phyloP scores from a whole-genome alignment of 2,329 filamentous ascomycete species.

The Daldinia sp. region DNA sequence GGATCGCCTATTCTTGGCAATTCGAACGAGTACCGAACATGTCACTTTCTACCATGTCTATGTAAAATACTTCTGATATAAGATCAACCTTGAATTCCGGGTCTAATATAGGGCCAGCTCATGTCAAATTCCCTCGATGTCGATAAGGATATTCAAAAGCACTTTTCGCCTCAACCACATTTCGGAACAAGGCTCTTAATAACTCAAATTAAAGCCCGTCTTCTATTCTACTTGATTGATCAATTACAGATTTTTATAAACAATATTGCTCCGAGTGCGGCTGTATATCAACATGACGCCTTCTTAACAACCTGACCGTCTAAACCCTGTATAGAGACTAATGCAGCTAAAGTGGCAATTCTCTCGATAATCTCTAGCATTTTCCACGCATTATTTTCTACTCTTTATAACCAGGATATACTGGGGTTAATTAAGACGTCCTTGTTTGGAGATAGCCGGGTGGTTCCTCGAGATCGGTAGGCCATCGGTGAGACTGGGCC shows the following conservation, averaged over 20 bases:
- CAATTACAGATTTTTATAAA: constrained; percentile 24
- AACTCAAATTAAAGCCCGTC: constrained; percentile 26
- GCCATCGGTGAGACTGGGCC: constrained; percentile 45
- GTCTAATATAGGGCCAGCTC: constrained; percentile 43
- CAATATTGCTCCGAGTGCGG: constrained; percentile 39
- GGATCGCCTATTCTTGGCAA: constrained; percentile 61
- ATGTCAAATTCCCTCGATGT: constrained; percentile 45
- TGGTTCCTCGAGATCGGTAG: constrained; percentile 37
- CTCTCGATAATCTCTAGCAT: constrained; percentile 17
- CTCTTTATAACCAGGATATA: constrained; percentile 11
- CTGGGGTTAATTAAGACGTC: constrained; percentile 28
- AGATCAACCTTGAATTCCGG: constrained; percentile 28
- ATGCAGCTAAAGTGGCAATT: constrained; percentile 31
- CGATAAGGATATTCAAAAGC: constrained; percentile 20
- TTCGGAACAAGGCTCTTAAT: constrained; percentile 21
- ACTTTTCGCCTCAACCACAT: constrained; percentile 24
- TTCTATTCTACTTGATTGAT: constrained; percentile 14
- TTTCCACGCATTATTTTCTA: constrained; percentile 6
- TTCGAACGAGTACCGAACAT: constrained; percentile 55
- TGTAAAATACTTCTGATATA: constrained; percentile 40
- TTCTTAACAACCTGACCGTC: constrained; percentile 26
- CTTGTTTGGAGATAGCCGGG: constrained; percentile 32
- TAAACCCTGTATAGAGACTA: constrained; percentile 27
- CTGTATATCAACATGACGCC: constrained; percentile 38
- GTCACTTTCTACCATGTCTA: constrained; percentile 37